Base-by-base conservation (phyloP, 2,329 filamentous ascomycete genomes). In the Tolypocladium amazonense region DNA sequence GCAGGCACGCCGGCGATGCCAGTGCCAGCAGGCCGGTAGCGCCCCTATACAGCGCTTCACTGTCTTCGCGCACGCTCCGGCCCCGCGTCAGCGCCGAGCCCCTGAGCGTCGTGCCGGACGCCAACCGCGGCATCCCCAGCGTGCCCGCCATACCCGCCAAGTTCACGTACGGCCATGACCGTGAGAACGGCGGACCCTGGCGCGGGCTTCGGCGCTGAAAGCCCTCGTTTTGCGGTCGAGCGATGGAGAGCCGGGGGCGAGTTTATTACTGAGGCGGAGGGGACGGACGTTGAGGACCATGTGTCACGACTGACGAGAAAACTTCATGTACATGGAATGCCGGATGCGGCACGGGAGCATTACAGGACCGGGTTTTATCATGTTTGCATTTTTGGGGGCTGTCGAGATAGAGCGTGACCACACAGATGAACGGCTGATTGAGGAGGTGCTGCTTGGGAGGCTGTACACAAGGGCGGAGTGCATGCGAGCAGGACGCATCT, bases 81-180 rank as follows among this genome's bases (percentile, higher is more conserved):
- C 25, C 45, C 5, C 50, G 55, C n/a, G 23, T 45, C 25, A 25
- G 15, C 54, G 23, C 39, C 37, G 68, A 65, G 59, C 68, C 72
- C 38, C 68, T 81, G 57, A 71, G 72, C 33, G 72, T 79, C 38
- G 71, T 78, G 38, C 75, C 79, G 7, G 76, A 79, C 64, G 72
- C 68, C 55, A 80, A 81, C 63, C 72, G 75, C 41, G 79, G 78
- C 20, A 77, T 79, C 54, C 77, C 78, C 3, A 71, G 66, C 35
- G 74, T 80, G 53, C 76, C 79, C 30, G 69, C 69, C 39, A 77
- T 80, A 37, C 76, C 80, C 15, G 69, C 72, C 59, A 75, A 77
- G 63, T 81, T 76, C 58, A 67, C 67, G 12, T 69, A 69, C 59
- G 68, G 70, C 27, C 66, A 72, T 63, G 71, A 75, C 58, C 59